Base-by-base conservation (phyloP, 2,329 filamentous ascomycete genomes). In the Sporothrix mexicana region DNA sequence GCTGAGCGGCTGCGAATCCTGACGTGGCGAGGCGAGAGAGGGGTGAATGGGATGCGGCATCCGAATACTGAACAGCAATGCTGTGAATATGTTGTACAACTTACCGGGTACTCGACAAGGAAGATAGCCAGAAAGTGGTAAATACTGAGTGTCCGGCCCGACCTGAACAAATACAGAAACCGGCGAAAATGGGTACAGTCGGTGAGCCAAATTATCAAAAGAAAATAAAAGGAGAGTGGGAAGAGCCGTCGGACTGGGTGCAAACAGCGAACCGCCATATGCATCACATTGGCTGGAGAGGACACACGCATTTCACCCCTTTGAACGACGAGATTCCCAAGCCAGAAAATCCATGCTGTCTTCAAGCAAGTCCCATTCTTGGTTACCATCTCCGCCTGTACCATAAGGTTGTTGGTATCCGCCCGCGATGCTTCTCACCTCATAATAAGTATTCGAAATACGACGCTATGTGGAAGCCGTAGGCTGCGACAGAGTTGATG, bases 191-290 rank as follows among this genome's bases (percentile, higher is more conserved):
- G 1, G 59, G 20, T 23, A 64, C 45, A 36, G 36, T 45, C 17
- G 36, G 59, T 64, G 36, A 45, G 59, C 20, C 12, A 23, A 41
- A 41, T 61, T 20, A 41, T 64, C 43, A 20, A 64, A 43, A 64
- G n/a, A 64, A 64, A 43, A 43, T 45, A 3, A 45, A 64, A 64
- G 15, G 8, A 59, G 9, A 17, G 6, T 0, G 8, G 10, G 15
- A 23, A 15, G 25, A 25, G 25, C n/a, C 9, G 36, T 6, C 13
- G 59, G 36, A 36, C 4, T 8, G 10, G 36, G 36, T n/a, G n/a
- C 36, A 12, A 64, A 15, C 12, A 41, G 36, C 59, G n/a, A 45
- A 17, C 20, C 36, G n/a, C 30, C 30, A 10, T 45, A n/a, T 64
- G 59, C 10, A 15, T 64, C 17, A n/a, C 15, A 13, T 4, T 36